Base-by-base conservation (phyloP, 163 green algal species). In the Scenedesmus sp. region DNA sequence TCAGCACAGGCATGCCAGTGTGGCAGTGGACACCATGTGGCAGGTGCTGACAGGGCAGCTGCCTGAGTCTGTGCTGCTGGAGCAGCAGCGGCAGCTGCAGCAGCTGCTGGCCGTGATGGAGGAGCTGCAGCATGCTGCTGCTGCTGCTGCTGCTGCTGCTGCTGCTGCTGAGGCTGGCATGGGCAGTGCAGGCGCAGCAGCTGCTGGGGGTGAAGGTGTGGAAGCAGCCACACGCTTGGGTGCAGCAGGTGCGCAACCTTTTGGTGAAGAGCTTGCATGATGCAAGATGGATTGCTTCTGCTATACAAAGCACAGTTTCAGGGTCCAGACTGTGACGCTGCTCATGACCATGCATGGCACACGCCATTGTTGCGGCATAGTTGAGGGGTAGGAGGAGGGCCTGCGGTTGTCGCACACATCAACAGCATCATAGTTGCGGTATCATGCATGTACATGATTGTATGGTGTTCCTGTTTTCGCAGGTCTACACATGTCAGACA, bases 11-110 rank as follows among this genome's bases (percentile, higher is more conserved):
- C 74, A 86, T 3, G 46, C 55, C 73, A 91, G 87, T 8, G 76
- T 13, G 13, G 57, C 26, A 18, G 87, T 91, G 5, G 74, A 91
- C 12, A 23, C 20, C 8, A 34, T 91, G 23, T 87, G 76, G 74
- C 26, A 87, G 64, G 74, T 91, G 87, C 26, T 87, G 74, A 91
- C 87, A 46, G 87, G 87, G 2, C 87, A 87, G 77, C 46, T 91
- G 87, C 87, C 87, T n/a, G 74, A 91, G 73, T 5, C 5, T 8
- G 46, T 91, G 20, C 15, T 91, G 56, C 56, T 62, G 9, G 73
- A 91, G 57, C 87, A 91, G 67, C 87, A 86, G 87, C 70, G 56
- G 70, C 70, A 86, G 67, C n/a, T 91, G 62, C 60, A 81, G 55
- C n/a, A 12, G 13, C 6, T 90, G 26, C 16, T 52, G 52, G 34